A percentile compares a stretch with the other conserved stretches of the same genome.
These are phyloP conservation scores for Zarea fungicola DNA, from an alignment of 2,329 filamentous ascomycete genomes.

Conservation along the genomic window DNA sequence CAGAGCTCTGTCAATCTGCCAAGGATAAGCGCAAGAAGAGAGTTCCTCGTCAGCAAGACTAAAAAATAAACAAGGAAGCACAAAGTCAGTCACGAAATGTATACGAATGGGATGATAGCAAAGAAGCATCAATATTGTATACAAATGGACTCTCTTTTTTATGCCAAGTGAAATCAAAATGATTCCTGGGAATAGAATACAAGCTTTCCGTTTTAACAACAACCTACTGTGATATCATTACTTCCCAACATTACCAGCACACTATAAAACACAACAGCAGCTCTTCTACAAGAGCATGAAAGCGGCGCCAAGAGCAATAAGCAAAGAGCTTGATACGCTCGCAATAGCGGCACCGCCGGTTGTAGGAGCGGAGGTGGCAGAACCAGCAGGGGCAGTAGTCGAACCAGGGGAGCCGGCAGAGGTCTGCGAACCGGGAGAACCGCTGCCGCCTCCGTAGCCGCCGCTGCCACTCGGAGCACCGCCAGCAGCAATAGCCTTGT, in stretches of 20 bases:
- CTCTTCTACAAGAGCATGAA: slow-evolving; percentile 35
- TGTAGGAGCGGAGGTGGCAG: slow-evolving; percentile 14
- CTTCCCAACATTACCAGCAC: neutral
- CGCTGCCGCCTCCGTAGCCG: slow-evolving; percentile 5
- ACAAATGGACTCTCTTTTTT: neutral
- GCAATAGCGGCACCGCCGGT: slow-evolving; percentile 20
- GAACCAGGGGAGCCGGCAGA: too few species aligned
- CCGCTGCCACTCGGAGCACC: slow-evolving; percentile 9
- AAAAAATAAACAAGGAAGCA: neutral
- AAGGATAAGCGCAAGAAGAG: slow-evolving; percentile 51
- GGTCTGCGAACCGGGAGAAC: neutral
- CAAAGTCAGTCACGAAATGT: neutral
- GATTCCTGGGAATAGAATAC: too few species aligned
- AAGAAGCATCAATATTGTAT: neutral
- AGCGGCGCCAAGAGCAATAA: slow-evolving; percentile 38
- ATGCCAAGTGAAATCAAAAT: too few species aligned
- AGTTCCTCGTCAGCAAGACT: slow-evolving; percentile 14
- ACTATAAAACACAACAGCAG: neutral
- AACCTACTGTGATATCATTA: slow-evolving; percentile 8
- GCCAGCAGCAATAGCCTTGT: slow-evolving; percentile 36
- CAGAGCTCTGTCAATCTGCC: slow-evolving; percentile 66
- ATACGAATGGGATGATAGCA: neutral
- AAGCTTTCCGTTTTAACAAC: neutral
- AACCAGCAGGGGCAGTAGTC: slow-evolving; percentile 1
- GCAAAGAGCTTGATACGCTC: slow-evolving; percentile 35